Conservation (phyloP, 352 stramenopile genomes). For the Pseudoperonospora humuli region DNA sequence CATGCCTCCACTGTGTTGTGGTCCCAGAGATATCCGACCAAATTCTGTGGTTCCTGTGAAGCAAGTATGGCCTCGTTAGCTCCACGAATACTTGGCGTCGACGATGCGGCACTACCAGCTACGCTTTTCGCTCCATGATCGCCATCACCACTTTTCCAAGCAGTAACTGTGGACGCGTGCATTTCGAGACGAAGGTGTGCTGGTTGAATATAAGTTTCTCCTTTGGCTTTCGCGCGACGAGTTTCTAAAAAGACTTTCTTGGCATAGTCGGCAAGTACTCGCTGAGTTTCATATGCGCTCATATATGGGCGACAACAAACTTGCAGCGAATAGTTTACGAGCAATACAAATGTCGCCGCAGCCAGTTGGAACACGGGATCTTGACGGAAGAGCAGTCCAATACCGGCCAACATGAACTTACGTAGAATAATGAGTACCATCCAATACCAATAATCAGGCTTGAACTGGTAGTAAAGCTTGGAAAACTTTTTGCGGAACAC, state of each 20-base stretch:
- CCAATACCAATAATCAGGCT: constrained; percentile 74
- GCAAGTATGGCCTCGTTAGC: constrained; percentile 24
- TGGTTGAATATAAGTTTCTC: constrained; percentile 43
- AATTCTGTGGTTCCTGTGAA: constrained; percentile 30
- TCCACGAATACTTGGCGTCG: constrained; percentile 6
- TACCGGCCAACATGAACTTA: constrained; percentile 62
- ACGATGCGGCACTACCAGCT: constrained; percentile 3
- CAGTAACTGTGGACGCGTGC: constrained; percentile 23
- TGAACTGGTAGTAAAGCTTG: constrained; percentile 86
- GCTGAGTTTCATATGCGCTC: constrained; percentile 51
- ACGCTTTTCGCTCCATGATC: constrained; percentile 16
- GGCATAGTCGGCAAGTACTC: constrained; percentile 50
- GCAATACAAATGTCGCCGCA: constrained; percentile 66
- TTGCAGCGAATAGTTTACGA: constrained; percentile 69
- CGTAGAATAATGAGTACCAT: constrained; percentile 74
- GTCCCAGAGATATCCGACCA: constrained; percentile 61
- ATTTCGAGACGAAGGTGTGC: constrained; percentile 42
- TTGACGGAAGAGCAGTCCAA: constrained; percentile 62
- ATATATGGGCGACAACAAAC: constrained; percentile 71
- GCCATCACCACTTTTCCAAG: constrained; percentile 28
- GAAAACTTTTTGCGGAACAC: constrained; percentile 70
- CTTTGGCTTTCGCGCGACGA: constrained; percentile 41
- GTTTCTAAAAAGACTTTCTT: constrained; percentile 43
- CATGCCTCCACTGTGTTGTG: constrained; percentile 75
- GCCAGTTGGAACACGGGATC: constrained; percentile 71